Conservation (phyloP, 1,139 yeast genomes). For the Eremothecium sinecaudum region DNA sequence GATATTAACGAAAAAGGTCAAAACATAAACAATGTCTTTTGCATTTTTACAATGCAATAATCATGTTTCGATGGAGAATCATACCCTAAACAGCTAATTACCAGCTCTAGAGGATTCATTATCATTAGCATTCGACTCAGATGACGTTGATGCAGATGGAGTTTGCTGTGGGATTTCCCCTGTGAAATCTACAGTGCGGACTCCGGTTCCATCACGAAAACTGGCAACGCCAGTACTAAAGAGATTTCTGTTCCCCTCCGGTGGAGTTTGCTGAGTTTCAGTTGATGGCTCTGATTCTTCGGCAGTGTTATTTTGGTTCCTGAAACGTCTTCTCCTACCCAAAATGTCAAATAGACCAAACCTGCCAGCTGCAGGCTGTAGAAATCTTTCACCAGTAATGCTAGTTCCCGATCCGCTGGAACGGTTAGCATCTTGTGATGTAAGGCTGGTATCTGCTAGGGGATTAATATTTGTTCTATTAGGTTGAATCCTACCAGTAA, state of each 20-base stretch:
- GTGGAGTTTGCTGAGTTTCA: neutral
- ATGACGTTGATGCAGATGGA: conserved; percentile 1
- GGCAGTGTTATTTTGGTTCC: neutral
- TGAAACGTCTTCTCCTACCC: conserved; percentile 1
- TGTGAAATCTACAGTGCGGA: conserved; percentile 11
- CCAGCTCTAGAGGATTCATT: neutral
- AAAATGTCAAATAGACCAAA: conserved; percentile 4
- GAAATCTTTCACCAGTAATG: neutral
- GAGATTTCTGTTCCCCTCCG: conserved; percentile 4
- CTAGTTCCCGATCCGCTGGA: neutral
- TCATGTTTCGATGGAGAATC: too few species aligned
- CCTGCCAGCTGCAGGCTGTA: neutral
- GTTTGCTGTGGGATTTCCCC: conserved; percentile 10
- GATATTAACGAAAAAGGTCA: neutral
- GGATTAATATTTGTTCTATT: conserved; percentile 1
- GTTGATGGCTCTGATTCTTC: neutral
- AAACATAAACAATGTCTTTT: conserved; percentile 1
- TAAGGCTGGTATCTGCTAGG: neutral
- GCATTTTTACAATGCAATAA: conserved; percentile 12
- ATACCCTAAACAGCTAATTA: too few species aligned
- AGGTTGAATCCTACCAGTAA: conserved; percentile 3
- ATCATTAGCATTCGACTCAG: neutral
- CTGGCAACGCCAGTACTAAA: conserved; percentile 14
- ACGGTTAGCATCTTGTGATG: neutral
- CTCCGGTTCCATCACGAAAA: conserved; percentile 10